A percentile compares a stretch with the other conserved stretches of the same genome.
These are phyloP conservation scores for Mytilinidion resinicola DNA, from an alignment of 495 filamentous ascomycete species.

Conservation along the genomic window DNA sequence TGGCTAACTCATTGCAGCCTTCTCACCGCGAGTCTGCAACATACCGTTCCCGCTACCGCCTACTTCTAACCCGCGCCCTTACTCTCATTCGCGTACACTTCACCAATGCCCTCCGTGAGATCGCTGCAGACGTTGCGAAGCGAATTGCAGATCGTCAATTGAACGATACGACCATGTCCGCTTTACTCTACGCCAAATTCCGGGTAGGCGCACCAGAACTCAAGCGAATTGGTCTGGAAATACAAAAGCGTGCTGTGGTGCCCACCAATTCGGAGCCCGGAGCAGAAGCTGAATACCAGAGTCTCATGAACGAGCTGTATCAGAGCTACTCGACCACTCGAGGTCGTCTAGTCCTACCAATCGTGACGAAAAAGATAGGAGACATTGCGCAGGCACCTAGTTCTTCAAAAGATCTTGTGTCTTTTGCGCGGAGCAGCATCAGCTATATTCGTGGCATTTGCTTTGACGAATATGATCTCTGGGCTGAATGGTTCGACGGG, in stretches of 20 bases:
- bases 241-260: conserved; percentile 59
- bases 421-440: conserved; percentile 63
- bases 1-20: conserved; percentile 44
- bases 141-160: conserved; percentile 63
- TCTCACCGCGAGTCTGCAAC: conserved; percentile 78
- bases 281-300: conserved; percentile 60
- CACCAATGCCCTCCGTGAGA: conserved; percentile 62
- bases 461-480: conserved; percentile 67
- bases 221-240: conserved; percentile 59
- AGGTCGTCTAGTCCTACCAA: conserved; percentile 48
- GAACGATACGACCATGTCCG: conserved; percentile 71
- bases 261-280: conserved; percentile 55
- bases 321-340: conserved; percentile 57
- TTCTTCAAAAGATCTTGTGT: conserved; percentile 60
- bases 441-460: conserved; percentile 65
- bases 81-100: conserved; percentile 85
- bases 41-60: conserved; percentile 66
- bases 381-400: conserved; percentile 61
- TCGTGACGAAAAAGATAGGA: conserved; percentile 54
- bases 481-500: conserved; percentile 68
- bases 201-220: conserved; percentile 60
- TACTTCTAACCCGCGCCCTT: conserved; percentile 63
- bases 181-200: conserved; percentile 73
- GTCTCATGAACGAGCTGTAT: conserved; percentile 59
- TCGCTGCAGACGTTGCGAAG: conserved; percentile 61